Evolutionary conservation across 345 rosid genomes (phyloP), one percentile per base, ranked within the genome.

Genomic region (Abelmoschus esculentus): DNA sequence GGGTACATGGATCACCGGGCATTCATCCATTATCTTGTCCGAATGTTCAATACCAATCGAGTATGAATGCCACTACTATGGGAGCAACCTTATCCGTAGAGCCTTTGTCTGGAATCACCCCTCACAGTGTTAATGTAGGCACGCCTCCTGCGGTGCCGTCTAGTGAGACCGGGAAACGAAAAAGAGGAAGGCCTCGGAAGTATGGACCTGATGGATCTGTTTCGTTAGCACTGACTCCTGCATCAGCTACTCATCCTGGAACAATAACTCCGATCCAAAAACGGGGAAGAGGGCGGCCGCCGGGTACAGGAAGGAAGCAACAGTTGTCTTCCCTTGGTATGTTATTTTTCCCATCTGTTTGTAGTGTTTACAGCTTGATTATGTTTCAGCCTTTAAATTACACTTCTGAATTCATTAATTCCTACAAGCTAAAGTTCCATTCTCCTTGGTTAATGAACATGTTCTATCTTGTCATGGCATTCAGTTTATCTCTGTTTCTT

Each of bases 231-330:
- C 80, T 91, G 74, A 86, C 92, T 1, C 79, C 97, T 14, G 77
- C 96, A 4, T 57, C 84, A 29, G 75, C 91, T 79, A 76, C 90
- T 66, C 82, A 82, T 78, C 82, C 85, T 0, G 86, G 86, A 14
- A 70, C 81, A 5, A 59, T 84, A 61, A 62, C 87, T 57, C 82
- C 96, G 3, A 69, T 85, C 28, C 92, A 86, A 75, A 93, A 86
- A 82, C 83, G 97, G 52, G 96, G 96, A 19, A 85, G 97, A 77
- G 99, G 98, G 63, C 82, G 97, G 54, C 98, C 98, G 38, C 96
- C 88, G 0, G 97, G 97, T 57, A 84, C 84, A n/a, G 92, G 97
- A 57, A 85, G 82, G 87, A 93, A 91, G 80, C 95, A 86, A 61
- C 86, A 84, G 54, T 69, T 81, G 40, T 79, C 86, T 85, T 84